Evolutionary conservation across 2,329 filamentous ascomycete species (phyloP).

Genomic region (Tolypocladium ovalisporum): DNA sequence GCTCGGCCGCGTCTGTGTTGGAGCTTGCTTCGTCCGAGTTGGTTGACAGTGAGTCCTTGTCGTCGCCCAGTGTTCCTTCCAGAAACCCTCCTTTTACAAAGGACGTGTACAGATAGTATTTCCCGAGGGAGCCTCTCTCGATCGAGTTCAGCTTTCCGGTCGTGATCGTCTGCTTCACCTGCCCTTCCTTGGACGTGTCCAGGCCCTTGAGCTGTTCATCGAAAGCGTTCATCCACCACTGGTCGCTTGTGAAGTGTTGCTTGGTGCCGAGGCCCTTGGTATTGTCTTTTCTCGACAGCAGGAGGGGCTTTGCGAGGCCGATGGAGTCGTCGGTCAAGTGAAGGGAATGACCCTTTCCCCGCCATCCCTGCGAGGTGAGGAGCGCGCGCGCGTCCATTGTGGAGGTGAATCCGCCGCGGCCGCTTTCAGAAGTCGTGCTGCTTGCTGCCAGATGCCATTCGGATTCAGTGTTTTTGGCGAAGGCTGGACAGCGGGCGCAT

Average conservation of each 20-base stretch:
- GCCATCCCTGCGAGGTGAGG: constrained; percentile 81
- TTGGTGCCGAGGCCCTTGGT: constrained; percentile 73
- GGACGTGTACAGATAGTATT: constrained; percentile 64
- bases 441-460: not conserved
- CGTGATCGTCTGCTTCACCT: constrained; percentile 44
- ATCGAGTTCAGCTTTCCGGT: constrained; percentile 45
- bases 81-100: constrained; percentile 78
- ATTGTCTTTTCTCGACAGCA: constrained; percentile 74
- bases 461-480: not conserved
- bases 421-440: not conserved
- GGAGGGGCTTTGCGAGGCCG: constrained; percentile 73
- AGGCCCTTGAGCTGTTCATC: constrained; percentile 80
- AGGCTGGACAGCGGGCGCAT: not conserved
- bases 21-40: constrained; percentile 12
- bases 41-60: constrained; percentile 13
- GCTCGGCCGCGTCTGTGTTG: constrained; percentile 9
- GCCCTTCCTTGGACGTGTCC: constrained; percentile 48
- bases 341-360: constrained; percentile 77
- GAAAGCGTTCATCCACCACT: constrained; percentile 96
- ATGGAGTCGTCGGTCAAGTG: constrained; percentile 61
- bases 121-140: constrained; percentile 37
- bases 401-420: not conserved
- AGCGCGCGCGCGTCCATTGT: constrained; percentile 76
- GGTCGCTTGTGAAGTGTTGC: constrained; percentile 57
- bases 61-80: constrained; percentile 50